phyloP scores from a whole-genome alignment of 768 basidiomycete species.

The Pseudohyphozyma bogoriensis region DNA sequence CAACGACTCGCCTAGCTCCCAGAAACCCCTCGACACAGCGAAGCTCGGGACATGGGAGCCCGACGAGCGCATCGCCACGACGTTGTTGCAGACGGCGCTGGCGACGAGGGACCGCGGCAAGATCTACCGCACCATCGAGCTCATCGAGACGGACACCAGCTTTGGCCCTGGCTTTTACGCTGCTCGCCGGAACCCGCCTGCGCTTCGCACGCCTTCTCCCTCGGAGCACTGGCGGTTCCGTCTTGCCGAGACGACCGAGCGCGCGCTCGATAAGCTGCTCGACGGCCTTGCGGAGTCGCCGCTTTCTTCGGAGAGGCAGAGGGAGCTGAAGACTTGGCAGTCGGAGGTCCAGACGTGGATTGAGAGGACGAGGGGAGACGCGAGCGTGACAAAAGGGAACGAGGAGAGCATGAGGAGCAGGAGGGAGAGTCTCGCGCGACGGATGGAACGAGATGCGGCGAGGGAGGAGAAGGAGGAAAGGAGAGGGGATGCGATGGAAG shows the following conservation, averaged over 20 bases:
- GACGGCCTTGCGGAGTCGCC: background rate
- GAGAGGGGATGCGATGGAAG: background rate
- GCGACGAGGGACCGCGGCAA: constrained; percentile 1
- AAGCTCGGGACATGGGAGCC: background rate
- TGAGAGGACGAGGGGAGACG: constrained; percentile 2
- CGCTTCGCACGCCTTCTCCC: background rate
- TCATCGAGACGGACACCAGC: background rate
- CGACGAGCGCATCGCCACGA: background rate
- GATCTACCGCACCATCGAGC: background rate
- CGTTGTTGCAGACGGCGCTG: constrained; percentile 2
- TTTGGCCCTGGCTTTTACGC: background rate
- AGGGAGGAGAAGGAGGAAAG: background rate
- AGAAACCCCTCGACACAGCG: background rate
- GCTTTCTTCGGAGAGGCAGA: background rate
- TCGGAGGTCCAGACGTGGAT: background rate
- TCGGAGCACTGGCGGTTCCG: background rate
- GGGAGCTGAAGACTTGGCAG: background rate
- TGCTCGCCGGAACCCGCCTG: background rate
- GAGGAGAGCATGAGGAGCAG: constrained; percentile 3
- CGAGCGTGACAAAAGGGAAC: background rate
- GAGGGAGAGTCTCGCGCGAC: background rate
- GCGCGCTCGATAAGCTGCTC: background rate
- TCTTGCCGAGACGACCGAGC: constrained; percentile 1
- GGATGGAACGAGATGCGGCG: background rate
- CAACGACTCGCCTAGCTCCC: no score